Percentiles rank a stretch among this genome's conserved stretches.
Conservation (phyloP, 2,329 filamentous ascomycete species). For the Colletotrichum orbiculare region DNA sequence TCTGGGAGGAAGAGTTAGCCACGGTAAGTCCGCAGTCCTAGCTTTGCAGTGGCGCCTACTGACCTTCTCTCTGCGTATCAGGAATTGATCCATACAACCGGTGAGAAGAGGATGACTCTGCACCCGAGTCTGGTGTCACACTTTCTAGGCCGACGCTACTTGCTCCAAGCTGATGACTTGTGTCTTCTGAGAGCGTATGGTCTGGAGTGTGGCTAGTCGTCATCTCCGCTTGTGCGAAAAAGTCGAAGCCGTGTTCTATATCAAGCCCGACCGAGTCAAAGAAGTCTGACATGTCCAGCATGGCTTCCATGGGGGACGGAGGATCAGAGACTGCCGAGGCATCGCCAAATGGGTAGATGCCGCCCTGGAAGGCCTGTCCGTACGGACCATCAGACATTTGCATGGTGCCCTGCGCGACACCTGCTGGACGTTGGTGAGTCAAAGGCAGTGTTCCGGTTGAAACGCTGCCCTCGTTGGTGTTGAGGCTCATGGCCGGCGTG, state of each 20-base stretch:
- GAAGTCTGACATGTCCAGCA: conserved; percentile 19
- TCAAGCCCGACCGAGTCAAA: conserved; percentile 8
- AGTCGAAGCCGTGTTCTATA: conserved; percentile 9
- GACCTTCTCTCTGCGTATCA: conserved; percentile 5
- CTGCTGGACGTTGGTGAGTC: too few relatives aligned
- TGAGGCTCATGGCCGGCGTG: not conserved
- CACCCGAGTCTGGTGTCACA: not conserved
- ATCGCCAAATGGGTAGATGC: not conserved
- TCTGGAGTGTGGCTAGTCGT: not conserved
- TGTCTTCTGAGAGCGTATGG: not conserved
- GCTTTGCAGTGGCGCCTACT: not conserved
- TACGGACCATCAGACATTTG: too few relatives aligned
- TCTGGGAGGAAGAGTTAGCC: not conserved
- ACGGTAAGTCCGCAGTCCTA: not conserved
- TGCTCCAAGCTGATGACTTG: not conserved
- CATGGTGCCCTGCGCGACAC: too few relatives aligned
- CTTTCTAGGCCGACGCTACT: not conserved
- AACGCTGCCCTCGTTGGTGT: not conserved
- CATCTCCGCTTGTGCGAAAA: not conserved
- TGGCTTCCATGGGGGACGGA: conserved; percentile 11
- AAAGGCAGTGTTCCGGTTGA: not conserved
- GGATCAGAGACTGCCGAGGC: not conserved
- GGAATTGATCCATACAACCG: not conserved
- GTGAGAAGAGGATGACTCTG: not conserved
- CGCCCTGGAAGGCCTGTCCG: too few relatives aligned